Evolutionary conservation across 345 rosid genomes (phyloP).

Genomic region (Lenwebbia sp.): DNA sequence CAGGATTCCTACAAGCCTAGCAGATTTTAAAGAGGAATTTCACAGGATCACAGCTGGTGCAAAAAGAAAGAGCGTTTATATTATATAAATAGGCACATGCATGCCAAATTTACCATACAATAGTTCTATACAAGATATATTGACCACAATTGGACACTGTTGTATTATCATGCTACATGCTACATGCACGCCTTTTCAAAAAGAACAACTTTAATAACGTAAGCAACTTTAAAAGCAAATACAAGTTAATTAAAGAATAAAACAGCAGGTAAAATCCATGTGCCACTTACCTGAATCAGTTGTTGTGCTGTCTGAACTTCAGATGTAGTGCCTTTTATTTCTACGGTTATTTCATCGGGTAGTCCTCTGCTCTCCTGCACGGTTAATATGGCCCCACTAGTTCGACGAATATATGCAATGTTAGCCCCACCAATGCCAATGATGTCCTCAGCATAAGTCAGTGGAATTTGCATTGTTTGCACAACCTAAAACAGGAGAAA

Average conservation of each 20-base stretch:
- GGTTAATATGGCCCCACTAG: constrained; percentile 65
- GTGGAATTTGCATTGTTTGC: constrained; percentile 77
- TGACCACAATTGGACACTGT: background rate
- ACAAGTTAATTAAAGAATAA: background rate
- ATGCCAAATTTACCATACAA: background rate
- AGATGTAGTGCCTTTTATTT: constrained; percentile 66
- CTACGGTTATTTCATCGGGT: constrained; percentile 69
- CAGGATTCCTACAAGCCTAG: background rate
- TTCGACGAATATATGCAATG: constrained; percentile 60
- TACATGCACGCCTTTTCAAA: background rate
- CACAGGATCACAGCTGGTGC: background rate
- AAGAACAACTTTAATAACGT: background rate
- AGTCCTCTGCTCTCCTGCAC: constrained; percentile 55
- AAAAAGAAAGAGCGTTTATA: background rate
- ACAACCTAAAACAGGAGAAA: constrained; percentile 29
- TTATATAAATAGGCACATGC: background rate
- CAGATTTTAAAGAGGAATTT: background rate
- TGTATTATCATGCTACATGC: background rate
- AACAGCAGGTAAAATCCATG: background rate
- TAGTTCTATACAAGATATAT: background rate
- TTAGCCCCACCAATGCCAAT: constrained; percentile 70
- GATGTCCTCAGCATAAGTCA: constrained; percentile 73
- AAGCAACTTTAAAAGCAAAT: background rate
- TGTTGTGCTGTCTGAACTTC: constrained; percentile 74
- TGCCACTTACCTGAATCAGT: constrained; percentile 52